Conservation (phyloP, 1,284 basidiomycete species). For the Rhodotorula sp. region DNA sequence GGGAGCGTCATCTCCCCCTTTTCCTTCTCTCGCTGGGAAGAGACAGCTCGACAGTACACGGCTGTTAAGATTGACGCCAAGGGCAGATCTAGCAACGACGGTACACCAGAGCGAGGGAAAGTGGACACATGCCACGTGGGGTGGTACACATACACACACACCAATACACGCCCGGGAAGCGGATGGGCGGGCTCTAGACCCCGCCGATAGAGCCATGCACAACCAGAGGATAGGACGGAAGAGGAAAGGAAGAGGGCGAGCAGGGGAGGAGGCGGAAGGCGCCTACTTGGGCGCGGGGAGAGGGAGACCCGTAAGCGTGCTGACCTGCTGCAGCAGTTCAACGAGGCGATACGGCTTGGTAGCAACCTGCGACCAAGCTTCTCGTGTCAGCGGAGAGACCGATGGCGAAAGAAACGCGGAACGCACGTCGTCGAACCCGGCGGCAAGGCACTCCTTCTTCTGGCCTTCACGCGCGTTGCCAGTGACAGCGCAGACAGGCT, state of each 20-base stretch:
- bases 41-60: no score
- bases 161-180: no score
- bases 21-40: no score
- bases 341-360: constrained; percentile 22
- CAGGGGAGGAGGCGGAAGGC: not conserved
- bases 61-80: no score
- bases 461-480: constrained; percentile 16
- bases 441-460: not conserved
- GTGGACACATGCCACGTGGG: no score
- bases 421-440: constrained; percentile 18
- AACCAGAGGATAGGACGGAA: no score
- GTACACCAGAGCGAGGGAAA: no score
- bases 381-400: not conserved
- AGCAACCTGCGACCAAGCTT: not conserved
- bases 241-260: not conserved
- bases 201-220: no score
- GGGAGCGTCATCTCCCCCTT: no score
- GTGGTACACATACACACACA: no score
- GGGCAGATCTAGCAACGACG: no score
- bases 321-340: constrained; percentile 5
- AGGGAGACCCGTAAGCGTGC: not conserved
- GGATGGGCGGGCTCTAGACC: no score
- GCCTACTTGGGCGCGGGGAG: not conserved
- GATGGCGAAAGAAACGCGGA: not conserved
- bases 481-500: constrained; percentile 11